phyloP scores from a whole-genome alignment of 2,329 filamentous ascomycete species.

The Colletotrichum orbiculare region DNA sequence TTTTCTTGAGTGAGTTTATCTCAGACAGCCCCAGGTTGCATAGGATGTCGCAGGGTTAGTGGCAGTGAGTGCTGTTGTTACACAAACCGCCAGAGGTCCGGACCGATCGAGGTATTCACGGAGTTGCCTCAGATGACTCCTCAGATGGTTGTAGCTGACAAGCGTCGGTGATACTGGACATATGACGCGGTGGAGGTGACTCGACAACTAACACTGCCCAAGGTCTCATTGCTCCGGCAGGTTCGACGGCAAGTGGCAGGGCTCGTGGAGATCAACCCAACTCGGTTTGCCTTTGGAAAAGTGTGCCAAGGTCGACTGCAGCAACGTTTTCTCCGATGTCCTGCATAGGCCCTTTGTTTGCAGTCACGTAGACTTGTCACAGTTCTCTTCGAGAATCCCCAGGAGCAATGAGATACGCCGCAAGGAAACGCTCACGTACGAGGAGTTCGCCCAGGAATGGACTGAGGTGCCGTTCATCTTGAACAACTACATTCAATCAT shows the following conservation, averaged over 20 bases:
- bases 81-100: too few species aligned
- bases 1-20: constrained; percentile 81
- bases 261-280: constrained; percentile 86
- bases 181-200: not conserved
- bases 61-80: not conserved
- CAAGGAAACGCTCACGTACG: constrained; percentile 73
- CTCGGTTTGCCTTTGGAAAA: constrained; percentile 65
- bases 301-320: constrained; percentile 74
- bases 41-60: not conserved
- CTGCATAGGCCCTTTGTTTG: constrained; percentile 92
- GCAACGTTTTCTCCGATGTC: constrained; percentile 87
- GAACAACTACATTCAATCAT: constrained; percentile 81
- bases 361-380: constrained; percentile 75
- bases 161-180: too few species aligned
- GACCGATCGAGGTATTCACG: too few species aligned
- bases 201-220: constrained; percentile 19
- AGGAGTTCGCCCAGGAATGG: constrained; percentile 82
- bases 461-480: constrained; percentile 87
- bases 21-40: not conserved
- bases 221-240: constrained; percentile 39
- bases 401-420: constrained; percentile 77
- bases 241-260: constrained; percentile 70
- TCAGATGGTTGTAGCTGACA: too few species aligned
- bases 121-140: not conserved
- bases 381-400: constrained; percentile 79